Evolutionary conservation across 2,329 filamentous ascomycete species (phyloP).

Genomic region (Hymenoscyphus fructigenus): DNA sequence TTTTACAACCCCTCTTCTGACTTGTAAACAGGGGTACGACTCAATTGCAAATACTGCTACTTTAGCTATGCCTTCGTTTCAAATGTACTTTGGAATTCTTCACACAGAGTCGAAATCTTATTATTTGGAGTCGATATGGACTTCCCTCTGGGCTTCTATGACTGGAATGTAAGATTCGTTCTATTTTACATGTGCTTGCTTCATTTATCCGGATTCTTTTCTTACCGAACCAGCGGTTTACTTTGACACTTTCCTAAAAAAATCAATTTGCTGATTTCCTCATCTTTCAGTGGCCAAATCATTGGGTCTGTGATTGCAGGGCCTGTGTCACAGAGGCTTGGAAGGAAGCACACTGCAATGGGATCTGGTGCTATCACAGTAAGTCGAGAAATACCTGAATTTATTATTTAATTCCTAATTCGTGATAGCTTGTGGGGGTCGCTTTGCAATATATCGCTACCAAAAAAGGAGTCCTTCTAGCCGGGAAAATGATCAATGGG

Average conservation of each 20-base stretch:
- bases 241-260: background rate
- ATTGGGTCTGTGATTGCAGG: conserved; percentile 20
- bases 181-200: conserved; percentile 9
- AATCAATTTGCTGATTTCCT: background rate
- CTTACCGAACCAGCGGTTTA: background rate
- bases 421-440: conserved; percentile 17
- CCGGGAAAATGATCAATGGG: conserved; percentile 27
- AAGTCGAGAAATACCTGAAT: background rate
- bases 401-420: background rate
- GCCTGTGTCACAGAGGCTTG: conserved; percentile 22
- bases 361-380: conserved; percentile 17
- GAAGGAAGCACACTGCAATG: conserved; percentile 21
- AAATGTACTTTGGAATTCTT: conserved; percentile 21
- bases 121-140: conserved; percentile 24
- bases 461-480: conserved; percentile 19
- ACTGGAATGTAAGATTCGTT: conserved; percentile 5
- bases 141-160: conserved; percentile 26
- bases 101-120: conserved; percentile 23
- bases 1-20: background rate
- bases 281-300: conserved; percentile 10
- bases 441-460: conserved; percentile 21
- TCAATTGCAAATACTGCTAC: conserved; percentile 25
- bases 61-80: conserved; percentile 23
- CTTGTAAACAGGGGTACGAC: conserved; percentile 20
- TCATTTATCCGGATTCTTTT: background rate